These are phyloP conservation scores for Saturnispora ahearnii DNA, from an alignment of 805 yeast species.

Conservation along the genomic window DNA sequence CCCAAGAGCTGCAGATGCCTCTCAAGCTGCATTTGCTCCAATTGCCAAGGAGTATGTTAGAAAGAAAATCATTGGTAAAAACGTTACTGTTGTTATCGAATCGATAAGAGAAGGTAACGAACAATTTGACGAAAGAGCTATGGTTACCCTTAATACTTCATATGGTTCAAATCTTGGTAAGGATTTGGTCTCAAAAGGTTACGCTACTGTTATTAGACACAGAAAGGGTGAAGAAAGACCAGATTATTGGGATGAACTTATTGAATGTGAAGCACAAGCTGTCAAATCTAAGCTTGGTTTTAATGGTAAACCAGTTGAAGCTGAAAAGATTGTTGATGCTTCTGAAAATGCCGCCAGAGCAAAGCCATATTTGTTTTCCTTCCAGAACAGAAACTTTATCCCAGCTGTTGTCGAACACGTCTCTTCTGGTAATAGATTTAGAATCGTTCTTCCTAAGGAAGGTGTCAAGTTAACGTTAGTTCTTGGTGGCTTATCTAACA, in stretches of 20 bases:
- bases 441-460: slow-evolving; percentile 61
- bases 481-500: slow-evolving; percentile 60
- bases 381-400: slow-evolving; percentile 55
- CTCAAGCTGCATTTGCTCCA: slow-evolving; percentile 46
- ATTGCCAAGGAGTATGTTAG: slow-evolving; percentile 72
- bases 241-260: slow-evolving; percentile 64
- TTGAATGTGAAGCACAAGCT: slow-evolving; percentile 61
- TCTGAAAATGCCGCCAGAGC: slow-evolving; percentile 68
- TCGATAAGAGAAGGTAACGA: slow-evolving; percentile 55
- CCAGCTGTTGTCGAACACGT: slow-evolving; percentile 68
- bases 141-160: slow-evolving; percentile 45
- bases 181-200: slow-evolving; percentile 53
- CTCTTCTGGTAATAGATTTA: slow-evolving; percentile 56
- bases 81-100: slow-evolving; percentile 51
- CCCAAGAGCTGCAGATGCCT: slow-evolving; percentile 56
- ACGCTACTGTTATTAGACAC: slow-evolving; percentile 71
- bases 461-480: slow-evolving; percentile 60
- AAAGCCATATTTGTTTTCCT: slow-evolving; percentile 60
- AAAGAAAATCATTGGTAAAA: slow-evolving; percentile 59
- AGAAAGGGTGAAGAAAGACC: slow-evolving; percentile 65
- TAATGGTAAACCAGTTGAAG: slow-evolving; percentile 47
- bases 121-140: slow-evolving; percentile 53
- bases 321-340: slow-evolving; percentile 66
- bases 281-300: slow-evolving; percentile 52
- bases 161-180: slow-evolving; percentile 55